Conservation (phyloP, 116 monocot species). For the Thalassia testudinum region DNA sequence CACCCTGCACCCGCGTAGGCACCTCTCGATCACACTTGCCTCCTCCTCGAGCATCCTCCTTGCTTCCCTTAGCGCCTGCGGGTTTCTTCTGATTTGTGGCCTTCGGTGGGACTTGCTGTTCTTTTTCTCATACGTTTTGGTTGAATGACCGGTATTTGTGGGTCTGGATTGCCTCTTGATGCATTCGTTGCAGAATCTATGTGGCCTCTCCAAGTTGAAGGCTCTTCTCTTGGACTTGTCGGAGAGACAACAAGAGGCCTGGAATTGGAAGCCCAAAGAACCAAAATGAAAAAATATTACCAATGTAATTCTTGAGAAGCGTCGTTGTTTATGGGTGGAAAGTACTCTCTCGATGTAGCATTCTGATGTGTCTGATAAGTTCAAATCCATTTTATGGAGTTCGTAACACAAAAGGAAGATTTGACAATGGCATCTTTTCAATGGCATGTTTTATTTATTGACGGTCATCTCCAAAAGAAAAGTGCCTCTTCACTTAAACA, state of each 20-base stretch:
- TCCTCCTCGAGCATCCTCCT: conserved; percentile 34
- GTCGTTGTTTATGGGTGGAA: too few species aligned
- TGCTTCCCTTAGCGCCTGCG: conserved; percentile 22
- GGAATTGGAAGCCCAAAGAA: conserved; percentile 2
- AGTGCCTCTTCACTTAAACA: too few species aligned
- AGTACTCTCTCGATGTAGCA: not conserved
- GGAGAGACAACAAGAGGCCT: conserved; percentile 75
- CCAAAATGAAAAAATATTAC: not conserved
- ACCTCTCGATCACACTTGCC: conserved; percentile 31
- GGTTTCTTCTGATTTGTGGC: conserved; percentile 1
- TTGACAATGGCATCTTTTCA: not conserved
- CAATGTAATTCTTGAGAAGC: too few species aligned
- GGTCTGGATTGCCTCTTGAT: conserved; percentile 4
- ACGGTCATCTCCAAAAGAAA: too few species aligned
- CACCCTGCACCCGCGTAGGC: conserved; percentile 12
- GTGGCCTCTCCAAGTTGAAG: conserved; percentile 22
- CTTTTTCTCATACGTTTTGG: not conserved
- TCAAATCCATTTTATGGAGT: not conserved
- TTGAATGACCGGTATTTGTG: not conserved
- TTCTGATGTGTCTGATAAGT: not conserved
- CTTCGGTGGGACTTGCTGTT: not conserved
- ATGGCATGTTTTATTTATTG: too few species aligned
- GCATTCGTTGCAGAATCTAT: conserved; percentile 38
- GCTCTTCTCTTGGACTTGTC: conserved; percentile 41
- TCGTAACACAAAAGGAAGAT: not conserved